Conservation (phyloP, 441 rosid species). For the Gossypium armourianum region DNA sequence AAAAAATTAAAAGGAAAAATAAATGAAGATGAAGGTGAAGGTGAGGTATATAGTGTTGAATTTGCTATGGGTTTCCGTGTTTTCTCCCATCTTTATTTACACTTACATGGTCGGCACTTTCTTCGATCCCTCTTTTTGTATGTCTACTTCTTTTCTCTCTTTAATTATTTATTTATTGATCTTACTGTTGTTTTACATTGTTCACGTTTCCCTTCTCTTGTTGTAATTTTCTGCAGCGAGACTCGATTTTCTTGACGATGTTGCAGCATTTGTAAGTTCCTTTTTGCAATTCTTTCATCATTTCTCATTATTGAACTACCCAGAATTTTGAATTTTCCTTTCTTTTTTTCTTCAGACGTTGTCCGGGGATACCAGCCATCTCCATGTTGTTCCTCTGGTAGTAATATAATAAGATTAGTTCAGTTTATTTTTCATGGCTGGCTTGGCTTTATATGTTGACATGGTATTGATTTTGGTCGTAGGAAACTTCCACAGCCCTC, state of each 20-base stretch:
- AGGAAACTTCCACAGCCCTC: conserved; percentile 36
- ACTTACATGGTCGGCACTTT: conserved; percentile 29
- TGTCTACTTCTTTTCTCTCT: neutral
- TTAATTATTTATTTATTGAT: neutral
- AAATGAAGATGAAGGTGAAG: conserved; percentile 20
- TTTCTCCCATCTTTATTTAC: conserved; percentile 49
- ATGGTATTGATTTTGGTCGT: neutral
- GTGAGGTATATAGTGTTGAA: conserved; percentile 36
- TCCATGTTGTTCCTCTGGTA: conserved; percentile 47
- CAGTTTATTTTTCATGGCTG: neutral
- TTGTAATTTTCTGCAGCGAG: conserved; percentile 27
- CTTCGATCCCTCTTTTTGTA: conserved; percentile 33
- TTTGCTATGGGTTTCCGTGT: conserved; percentile 40
- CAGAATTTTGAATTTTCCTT: neutral
- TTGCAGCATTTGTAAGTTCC: conserved; percentile 37
- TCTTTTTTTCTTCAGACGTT: conserved; percentile 29
- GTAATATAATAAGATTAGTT: neutral
- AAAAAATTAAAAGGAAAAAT: neutral
- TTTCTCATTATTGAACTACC: neutral
- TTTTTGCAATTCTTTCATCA: too few species aligned
- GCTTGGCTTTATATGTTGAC: neutral
- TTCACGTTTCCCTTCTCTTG: neutral
- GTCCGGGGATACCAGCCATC: conserved; percentile 30
- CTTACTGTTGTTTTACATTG: neutral
- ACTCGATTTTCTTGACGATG: conserved; percentile 40